These are phyloP conservation scores for Linum trigynum DNA, from an alignment of 345 rosid species.

Conservation along the genomic window DNA sequence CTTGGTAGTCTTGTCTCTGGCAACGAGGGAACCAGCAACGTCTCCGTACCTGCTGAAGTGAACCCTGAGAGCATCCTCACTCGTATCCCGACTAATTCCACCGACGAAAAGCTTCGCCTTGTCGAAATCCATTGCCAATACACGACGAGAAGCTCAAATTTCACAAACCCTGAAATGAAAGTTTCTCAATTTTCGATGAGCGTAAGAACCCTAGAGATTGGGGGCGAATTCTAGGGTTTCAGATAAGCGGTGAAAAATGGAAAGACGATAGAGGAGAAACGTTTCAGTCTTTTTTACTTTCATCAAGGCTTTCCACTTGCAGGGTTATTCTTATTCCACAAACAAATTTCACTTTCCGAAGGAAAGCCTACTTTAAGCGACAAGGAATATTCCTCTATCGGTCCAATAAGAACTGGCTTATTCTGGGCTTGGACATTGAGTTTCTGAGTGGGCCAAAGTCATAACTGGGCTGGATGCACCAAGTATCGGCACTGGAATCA, in stretches of 20 bases:
- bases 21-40: conserved; percentile 41
- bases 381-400: neutral
- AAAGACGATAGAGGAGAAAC: neutral
- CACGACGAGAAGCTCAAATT: conserved; percentile 15
- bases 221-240: neutral
- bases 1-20: conserved; percentile 38
- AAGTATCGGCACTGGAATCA: no score
- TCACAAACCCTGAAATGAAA: conserved; percentile 5
- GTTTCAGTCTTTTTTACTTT: neutral
- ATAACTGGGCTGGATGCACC: no score
- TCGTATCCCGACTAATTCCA: conserved; percentile 51
- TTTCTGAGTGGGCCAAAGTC: no score
- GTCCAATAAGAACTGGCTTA: neutral
- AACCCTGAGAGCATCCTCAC: conserved; percentile 38
- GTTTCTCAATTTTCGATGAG: conserved; percentile 9
- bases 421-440: neutral
- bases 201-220: conserved; percentile 19
- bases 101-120: conserved; percentile 59
- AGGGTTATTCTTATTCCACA: no score
- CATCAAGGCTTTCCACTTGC: neutral
- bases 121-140: conserved; percentile 40
- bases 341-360: neutral
- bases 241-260: neutral
- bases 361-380: neutral
- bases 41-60: conserved; percentile 63